Base-by-base conservation (phyloP, 2,329 filamentous ascomycete species). In the Monosporascus sp. region DNA sequence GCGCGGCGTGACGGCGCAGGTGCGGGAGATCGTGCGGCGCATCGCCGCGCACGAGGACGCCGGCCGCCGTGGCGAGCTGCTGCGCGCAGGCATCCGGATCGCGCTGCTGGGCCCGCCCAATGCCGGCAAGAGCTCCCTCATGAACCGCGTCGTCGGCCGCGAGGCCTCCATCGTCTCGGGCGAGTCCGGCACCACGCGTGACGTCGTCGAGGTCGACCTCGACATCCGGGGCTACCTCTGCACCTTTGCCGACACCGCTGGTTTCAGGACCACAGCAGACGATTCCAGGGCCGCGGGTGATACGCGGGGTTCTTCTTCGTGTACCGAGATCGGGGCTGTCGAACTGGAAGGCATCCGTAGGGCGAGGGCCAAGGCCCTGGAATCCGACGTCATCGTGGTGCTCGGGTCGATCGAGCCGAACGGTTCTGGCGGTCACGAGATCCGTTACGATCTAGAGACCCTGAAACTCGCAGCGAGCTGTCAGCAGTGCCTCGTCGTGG, bases 111-210 rank as follows among this genome's bases (percentile, higher is more conserved):
- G 94, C 0, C 91, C 92, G 7, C 94, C 94, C 1, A 99, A 99
- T 65, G 91, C 87, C 0, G 94, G 94, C 16, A 99, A 99, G 70
- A 97, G 92, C 69, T 97, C 91, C 16, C 72, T 99, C 55, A 83
- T 99, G 71, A 99, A 99, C 67, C 77, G 86, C 22, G 82, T 99
- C 49, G 90, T 97, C 3, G 93, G 94, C 0, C 80, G 92, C 50
- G 93, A 97, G 68, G 94, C 94, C 2, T 95, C 92, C 3, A 99
- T 99, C 63, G 94, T 99, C 7, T 96, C 91, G 45, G 81, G 85
- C 1, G 92, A 97, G 73, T 91, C 91, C 40, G 94, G 94, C 0
- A 99, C 94, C 1, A 99, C 94, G 7, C 77, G 94, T 56, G 94
- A 99, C 73, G 86, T 99, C 50, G 87, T 99, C 11, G 94, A 99